Base-by-base conservation (phyloP, 129 eudicot genomes). In the Deinandra increscens region DNA sequence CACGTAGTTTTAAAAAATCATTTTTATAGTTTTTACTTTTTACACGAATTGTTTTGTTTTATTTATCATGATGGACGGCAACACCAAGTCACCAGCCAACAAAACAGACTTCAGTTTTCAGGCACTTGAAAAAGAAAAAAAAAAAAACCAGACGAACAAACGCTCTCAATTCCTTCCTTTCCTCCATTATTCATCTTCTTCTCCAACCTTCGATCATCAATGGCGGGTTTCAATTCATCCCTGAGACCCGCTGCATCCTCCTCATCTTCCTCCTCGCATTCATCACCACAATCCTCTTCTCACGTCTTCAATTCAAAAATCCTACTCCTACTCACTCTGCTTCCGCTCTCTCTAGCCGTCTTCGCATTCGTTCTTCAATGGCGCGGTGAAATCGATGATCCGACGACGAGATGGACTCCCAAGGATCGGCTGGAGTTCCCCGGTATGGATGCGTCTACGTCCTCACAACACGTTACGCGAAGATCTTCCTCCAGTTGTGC, bases 291-390 rank as follows among this genome's bases (percentile, higher is more conserved):
- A 43, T 78, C n/a, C n/a, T n/a, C 71, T 1, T 75, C 86, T 0
- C 80, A 68, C 14, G 1, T 61, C 15, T 78, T 83, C 77, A 66
- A 58, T 60, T 80, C 91, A 6, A 88, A 68, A 60, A 68, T 88
- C 39, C 72, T 92, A 7, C 78, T 92, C 11, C 56, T 88, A 45
- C 95, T 92, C 43, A 83, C 95, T 37, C 42, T 88, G 3, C 85
- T 92, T 62, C 96, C 95, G 3, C 83, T 92, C 20, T 73, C 85
- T 42, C 87, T 92, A 34, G 96, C 96, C 36, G 33, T 73, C 65
- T 84, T 92, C 56, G 95, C 98, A 7, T 92, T 92, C 74, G 44
- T 86, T 66, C 96, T 92, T 44, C 98, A 92, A 76, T 92, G 96
- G 96, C 89, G 89, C 15, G 96, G 96, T n/a, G 92, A 87, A 42